Base-by-base conservation (phyloP, 345 rosid genomes). In the Murraya paniculata region DNA sequence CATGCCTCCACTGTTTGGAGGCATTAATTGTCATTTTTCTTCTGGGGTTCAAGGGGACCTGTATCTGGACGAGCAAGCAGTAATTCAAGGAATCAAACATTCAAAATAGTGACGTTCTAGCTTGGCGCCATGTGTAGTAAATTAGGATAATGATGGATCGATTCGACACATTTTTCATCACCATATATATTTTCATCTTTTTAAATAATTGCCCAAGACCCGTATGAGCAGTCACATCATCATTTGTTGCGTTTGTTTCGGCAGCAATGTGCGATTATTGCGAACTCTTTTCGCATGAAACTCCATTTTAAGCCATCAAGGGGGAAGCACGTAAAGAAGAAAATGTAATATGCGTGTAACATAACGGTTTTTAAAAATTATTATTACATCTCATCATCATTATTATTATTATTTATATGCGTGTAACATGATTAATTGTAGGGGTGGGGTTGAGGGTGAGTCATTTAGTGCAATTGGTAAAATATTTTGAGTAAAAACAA, bases 21-120 rank as follows among this genome's bases (percentile, higher is more conserved):
- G 80, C 81, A 73, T 25, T 31, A 68, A 68, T 64, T 33, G 28
- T 45, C 16, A 45, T 8, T 75, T 83, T 68, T 72, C 11, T 50
- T 1, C 1, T 50, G 66, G 61, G 78, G 74, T 80, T 82, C 85
- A 74, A 79, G 84, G 91, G 89, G 84, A 86, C 81, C 77, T 89
- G 94, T 57, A 92, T 77, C 86, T 79, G 67, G 89, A 81, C 86
- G 50, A 13, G 50, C 50, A 45, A 45, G 50, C 71, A 21, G 64
- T 83, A 31, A 31, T 64, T 81, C 86, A 81, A 82, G 65, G 76
- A 58, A 77, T 79, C 76, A 61, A 39, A 65, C 27, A 4, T 57
- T 68, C 67, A 55, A 48, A 14, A 10, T 6, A 33, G 31, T 7
- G 72, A 60, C 70, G 50, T 13, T 41, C 1, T 22, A 56, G 64